Base-by-base conservation (phyloP, 371 early-diverging fungal species). In the Umbelopsis sp. region DNA sequence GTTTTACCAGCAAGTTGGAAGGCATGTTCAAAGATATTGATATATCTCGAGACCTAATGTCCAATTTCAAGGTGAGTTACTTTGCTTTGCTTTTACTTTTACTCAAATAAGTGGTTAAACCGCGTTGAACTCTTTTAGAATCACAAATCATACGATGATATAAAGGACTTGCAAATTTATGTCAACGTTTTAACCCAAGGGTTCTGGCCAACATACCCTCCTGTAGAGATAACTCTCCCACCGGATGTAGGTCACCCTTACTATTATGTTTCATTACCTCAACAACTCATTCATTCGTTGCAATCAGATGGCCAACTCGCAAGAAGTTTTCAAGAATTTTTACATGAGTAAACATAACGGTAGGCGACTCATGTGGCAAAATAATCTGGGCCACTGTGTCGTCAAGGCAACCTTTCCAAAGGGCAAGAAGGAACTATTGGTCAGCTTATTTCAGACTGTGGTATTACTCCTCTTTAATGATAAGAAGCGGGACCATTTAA, bases 21-120 rank as follows among this genome's bases (percentile, higher is more conserved):
- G 95, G 93, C n/a, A 98, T 97, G 98, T 90, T 97, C 70, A 90
- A 90, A 50, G 98, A 97, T 72, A 92, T 96, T 76, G 89, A 91
- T 35, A 67, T 89, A 9, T 96, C 96, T 0, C 73, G 72, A 38
- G 96, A 96, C 16, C 67, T 93, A 44, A 83, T 87, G 79, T 65
- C 70, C 20, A 85, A 84, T 24, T 91, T 92, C 70, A 84, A 82
- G 44, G 87, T 94, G 74, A 66, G 69, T 35, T 4, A 1, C 25
- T 16, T 53, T 29, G 29, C 29, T 29, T 29, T 29, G 29, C 29
- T 22, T 22, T 22, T 22, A 22, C 22, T 22, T 38, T 38, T 38
- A 38, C 38, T 7, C 38, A 38, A 22, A 22, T 22, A 22, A 22
- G 22, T 22, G 22, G 22, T 22, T 32, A 20, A 53, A 7, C 20